phyloP scores from a whole-genome alignment of 1,139 yeast species.

The Martiniozyma asiatica region DNA sequence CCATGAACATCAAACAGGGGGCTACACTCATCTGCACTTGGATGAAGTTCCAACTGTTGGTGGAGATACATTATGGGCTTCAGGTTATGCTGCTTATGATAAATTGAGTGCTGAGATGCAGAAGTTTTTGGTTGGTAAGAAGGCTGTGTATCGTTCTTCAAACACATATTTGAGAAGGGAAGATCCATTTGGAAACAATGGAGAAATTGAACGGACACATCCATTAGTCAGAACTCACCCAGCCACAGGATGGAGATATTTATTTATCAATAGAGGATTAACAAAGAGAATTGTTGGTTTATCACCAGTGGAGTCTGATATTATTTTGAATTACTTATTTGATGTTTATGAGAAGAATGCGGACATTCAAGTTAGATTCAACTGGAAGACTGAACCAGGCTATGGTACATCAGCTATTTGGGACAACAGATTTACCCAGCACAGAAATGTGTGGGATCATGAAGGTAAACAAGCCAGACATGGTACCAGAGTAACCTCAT shows the following conservation, averaged over 20 bases:
- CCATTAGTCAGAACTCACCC: conserved; percentile 41
- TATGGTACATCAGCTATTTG: conserved; percentile 45
- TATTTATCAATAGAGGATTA: conserved; percentile 33
- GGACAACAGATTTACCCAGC: conserved; percentile 46
- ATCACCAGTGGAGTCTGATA: conserved; percentile 28
- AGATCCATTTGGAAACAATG: conserved; percentile 33
- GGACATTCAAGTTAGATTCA: conserved; percentile 21
- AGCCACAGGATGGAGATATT: conserved; percentile 42
- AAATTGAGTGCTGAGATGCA: conserved; percentile 38
- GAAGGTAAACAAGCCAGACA: conserved; percentile 40
- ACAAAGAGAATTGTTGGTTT: conserved; percentile 34
- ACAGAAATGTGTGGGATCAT: conserved; percentile 35
- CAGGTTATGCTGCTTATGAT: conserved; percentile 37
- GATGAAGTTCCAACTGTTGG: conserved; percentile 35
- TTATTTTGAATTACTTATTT: conserved; percentile 30
- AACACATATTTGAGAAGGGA: conserved; percentile 30
- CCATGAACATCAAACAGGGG: conserved; percentile 39
- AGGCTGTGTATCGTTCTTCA: conserved; percentile 34
- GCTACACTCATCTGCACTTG: conserved; percentile 34
- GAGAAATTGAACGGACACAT: conserved; percentile 32
- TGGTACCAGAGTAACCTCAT: conserved; percentile 47
- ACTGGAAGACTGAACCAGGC: conserved; percentile 36
- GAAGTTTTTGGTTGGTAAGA: conserved; percentile 35
- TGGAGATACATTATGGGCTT: conserved; percentile 40
- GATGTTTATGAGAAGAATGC: conserved; percentile 31